Conservation (phyloP, 495 filamentous ascomycete species). For the Penicillium parvum region DNA sequence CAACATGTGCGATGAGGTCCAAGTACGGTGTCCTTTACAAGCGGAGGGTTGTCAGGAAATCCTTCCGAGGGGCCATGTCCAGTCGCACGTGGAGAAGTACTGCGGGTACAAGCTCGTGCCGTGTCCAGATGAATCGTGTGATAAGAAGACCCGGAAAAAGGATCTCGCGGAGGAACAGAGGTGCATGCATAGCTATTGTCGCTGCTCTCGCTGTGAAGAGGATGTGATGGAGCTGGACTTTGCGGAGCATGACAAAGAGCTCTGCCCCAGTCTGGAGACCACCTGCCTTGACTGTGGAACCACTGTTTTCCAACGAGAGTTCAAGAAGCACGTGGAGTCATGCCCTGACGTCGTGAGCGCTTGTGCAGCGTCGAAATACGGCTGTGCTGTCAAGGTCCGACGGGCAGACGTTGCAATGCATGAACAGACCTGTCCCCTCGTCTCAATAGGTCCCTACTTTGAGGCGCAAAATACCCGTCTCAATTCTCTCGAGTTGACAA, state of each 20-base stretch:
- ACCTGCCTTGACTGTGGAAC: constrained; percentile 51
- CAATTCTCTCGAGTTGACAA: constrained; percentile 51
- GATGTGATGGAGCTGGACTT: constrained; percentile 53
- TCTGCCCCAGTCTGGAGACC: constrained; percentile 47
- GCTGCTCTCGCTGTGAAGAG: constrained; percentile 51
- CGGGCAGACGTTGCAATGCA: constrained; percentile 50
- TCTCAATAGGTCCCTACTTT: constrained; percentile 55
- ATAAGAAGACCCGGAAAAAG: constrained; percentile 49
- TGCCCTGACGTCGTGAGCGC: constrained; percentile 52
- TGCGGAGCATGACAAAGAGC: constrained; percentile 45
- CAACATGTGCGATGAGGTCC: constrained; percentile 70
- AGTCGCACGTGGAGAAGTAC: constrained; percentile 70
- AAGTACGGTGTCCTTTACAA: constrained; percentile 65
- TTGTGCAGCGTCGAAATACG: constrained; percentile 53
- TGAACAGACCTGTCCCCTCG: constrained; percentile 51
- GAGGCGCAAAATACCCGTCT: constrained; percentile 53
- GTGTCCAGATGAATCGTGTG: constrained; percentile 52
- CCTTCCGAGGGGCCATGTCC: constrained; percentile 61
- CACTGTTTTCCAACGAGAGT: constrained; percentile 43
- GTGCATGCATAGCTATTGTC: constrained; percentile 54
- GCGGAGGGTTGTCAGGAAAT: constrained; percentile 59
- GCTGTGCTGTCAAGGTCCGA: constrained; percentile 50
- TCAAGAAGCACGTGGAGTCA: constrained; percentile 45
- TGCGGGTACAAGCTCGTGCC: constrained; percentile 63
- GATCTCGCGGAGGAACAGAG: constrained; percentile 33